A percentile compares a stretch with the other conserved stretches of the same genome.
Evolutionary conservation across 179 eudicot species (phyloP).

Genomic region (Beta macrorhiza): DNA sequence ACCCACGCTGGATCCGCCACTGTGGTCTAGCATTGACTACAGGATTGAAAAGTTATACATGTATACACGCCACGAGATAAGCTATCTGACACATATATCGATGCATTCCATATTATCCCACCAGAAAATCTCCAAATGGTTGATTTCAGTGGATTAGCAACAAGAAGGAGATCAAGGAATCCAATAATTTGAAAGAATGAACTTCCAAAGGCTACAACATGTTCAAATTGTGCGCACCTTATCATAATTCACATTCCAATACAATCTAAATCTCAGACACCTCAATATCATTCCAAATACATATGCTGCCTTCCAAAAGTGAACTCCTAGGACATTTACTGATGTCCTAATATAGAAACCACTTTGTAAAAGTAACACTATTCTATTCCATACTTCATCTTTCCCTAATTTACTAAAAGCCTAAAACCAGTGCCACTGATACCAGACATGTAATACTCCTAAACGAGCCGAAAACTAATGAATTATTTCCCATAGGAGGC

Average conservation of each 20-base stretch:
- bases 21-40: background rate
- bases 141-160: background rate
- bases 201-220: background rate
- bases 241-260: background rate
- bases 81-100: background rate
- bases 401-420: background rate
- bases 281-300: background rate
- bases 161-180: background rate
- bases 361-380: background rate
- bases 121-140: background rate
- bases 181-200: background rate
- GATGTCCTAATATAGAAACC: background rate
- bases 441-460: background rate
- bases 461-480: background rate
- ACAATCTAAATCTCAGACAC: background rate
- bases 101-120: background rate
- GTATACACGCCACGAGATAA: no score
- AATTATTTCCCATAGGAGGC: background rate
- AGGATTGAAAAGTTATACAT: background rate
- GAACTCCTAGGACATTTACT: background rate
- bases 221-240: background rate
- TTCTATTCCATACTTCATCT: background rate
- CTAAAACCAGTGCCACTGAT: background rate
- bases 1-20: no score
- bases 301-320: background rate